Percentiles rank a stretch among this genome's conserved stretches.
Evolutionary conservation across 2,329 filamentous ascomycete genomes (phyloP).

Genomic region (Teratosphaeria viscida): DNA sequence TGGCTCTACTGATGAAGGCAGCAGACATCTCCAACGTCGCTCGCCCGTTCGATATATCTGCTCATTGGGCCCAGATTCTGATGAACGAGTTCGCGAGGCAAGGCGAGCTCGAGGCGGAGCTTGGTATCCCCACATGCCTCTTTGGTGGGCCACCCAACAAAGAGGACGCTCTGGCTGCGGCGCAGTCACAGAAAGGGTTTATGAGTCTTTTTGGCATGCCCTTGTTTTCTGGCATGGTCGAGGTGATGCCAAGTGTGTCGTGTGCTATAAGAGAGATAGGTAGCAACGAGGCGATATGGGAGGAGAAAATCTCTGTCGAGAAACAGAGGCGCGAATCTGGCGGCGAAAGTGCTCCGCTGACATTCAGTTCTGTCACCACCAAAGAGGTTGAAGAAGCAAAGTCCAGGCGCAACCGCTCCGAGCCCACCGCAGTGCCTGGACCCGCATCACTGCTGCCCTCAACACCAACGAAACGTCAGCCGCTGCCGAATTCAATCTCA

Average conservation of each 20-base stretch:
- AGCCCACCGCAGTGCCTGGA: conserved; percentile 15
- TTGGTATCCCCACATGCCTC: conserved; percentile 78
- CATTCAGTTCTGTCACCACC: conserved; percentile 20
- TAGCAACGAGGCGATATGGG: conserved; percentile 65
- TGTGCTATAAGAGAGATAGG: conserved; percentile 78
- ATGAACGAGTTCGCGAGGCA: conserved; percentile 93
- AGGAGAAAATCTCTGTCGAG: conserved; percentile 54
- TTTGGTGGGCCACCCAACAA: conserved; percentile 69
- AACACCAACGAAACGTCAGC: conserved; percentile 11
- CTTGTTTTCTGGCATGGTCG: conserved; percentile 77
- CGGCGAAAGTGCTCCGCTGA: conserved; percentile 16
- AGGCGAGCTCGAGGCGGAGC: conserved; percentile 78
- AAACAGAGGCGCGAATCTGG: conserved; percentile 36
- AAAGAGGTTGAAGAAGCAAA: conserved; percentile 22
- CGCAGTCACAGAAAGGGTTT: conserved; percentile 83
- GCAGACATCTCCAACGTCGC: conserved; percentile 98
- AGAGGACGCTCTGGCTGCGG: conserved; percentile 72
- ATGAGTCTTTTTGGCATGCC: conserved; percentile 94
- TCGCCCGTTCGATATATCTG: conserved; percentile 68
- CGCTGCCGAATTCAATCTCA: conserved; percentile 7
- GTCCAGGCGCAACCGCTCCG: conserved; percentile 18
- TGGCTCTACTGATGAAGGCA: conserved; percentile 90
- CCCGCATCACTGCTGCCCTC: conserved; percentile 12
- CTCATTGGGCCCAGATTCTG: conserved; percentile 86
- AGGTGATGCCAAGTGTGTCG: conserved; percentile 72